Base-by-base conservation (phyloP, 163 green algal genomes). In the Chloroidium sp. region DNA sequence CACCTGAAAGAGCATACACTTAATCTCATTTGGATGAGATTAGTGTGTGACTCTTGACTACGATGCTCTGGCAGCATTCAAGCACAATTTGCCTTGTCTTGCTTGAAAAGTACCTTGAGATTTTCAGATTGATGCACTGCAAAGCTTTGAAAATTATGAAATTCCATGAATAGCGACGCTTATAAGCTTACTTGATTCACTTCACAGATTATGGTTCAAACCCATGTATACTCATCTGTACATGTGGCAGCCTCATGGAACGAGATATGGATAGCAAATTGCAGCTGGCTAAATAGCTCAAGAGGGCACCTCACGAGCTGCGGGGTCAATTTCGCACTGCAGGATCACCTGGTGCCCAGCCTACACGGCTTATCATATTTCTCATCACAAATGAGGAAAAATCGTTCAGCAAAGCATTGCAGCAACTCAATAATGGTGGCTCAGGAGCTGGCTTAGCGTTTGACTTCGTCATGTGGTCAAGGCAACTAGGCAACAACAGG, bases 331-430 rank as follows among this genome's bases (percentile, higher is more conserved):
- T 64, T 98, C 94, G 80, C 92, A 96, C 76, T 95, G 88, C 61
- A 98, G 62, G 3, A 97, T 90, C n/a, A 97, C 88, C 82, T 96
- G 87, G 74, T 98, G 93, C 0, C 94, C 94, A 8, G 93, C 92
- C 90, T 95, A 83, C 81, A 86, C 12, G 62, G 57, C 69, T 6
- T 72, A 10, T 6, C 64, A 72, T n/a, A 79, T 36, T 36, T 36
- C 36, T 36, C 36, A 36, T 36, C 6, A 6, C 10, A 72, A 72
- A 72, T 72, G 6, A 72, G 6, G 67, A 72, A 72, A 72, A 72
- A 72, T n/a, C 6, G 67, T 6, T 10, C 6, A 72, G 36, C 36
- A 72, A 10, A 72, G 6, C 67, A 72, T 10, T 6, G 6, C 67
- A n/a, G 67, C 67, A 72, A 72, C 67, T 6, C 10, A 6, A 10